phyloP scores from a whole-genome alignment of 1,139 yeast genomes.

The Yamadazyma triangularis region DNA sequence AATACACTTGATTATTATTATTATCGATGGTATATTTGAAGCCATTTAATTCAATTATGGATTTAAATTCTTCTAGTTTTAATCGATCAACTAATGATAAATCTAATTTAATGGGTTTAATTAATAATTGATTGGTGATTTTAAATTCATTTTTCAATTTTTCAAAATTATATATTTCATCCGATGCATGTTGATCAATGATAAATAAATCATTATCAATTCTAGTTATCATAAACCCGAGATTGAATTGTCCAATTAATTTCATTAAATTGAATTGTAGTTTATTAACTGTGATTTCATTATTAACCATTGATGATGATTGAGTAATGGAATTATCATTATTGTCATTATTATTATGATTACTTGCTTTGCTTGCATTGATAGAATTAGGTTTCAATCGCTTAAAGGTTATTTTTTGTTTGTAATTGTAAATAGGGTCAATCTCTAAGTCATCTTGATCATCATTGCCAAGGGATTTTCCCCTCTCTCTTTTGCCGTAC shows the following conservation, averaged over 20 bases:
- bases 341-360: neutral
- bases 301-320: neutral
- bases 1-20: constrained; percentile 26
- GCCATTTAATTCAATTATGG: constrained; percentile 68
- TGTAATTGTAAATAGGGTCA: too few relatives aligned
- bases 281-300: constrained; percentile 48
- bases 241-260: constrained; percentile 86
- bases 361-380: too few relatives aligned
- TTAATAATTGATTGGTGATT: constrained; percentile 56
- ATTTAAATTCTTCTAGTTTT: constrained; percentile 54
- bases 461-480: neutral
- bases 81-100: constrained; percentile 77
- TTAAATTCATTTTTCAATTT: constrained; percentile 50
- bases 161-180: constrained; percentile 90
- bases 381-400: neutral
- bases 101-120: constrained; percentile 60
- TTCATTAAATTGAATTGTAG: constrained; percentile 66
- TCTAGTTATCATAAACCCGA: constrained; percentile 81
- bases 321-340: too few relatives aligned
- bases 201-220: constrained; percentile 63
- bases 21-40: constrained; percentile 48
- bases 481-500: neutral
- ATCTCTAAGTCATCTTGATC: too few relatives aligned
- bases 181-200: constrained; percentile 96
- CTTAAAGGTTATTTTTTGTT: neutral